Evolutionary conservation across 2,329 filamentous ascomycete genomes (phyloP), one percentile per base, ranked within the genome.

Genomic region (Grosmannia penicillata): DNA sequence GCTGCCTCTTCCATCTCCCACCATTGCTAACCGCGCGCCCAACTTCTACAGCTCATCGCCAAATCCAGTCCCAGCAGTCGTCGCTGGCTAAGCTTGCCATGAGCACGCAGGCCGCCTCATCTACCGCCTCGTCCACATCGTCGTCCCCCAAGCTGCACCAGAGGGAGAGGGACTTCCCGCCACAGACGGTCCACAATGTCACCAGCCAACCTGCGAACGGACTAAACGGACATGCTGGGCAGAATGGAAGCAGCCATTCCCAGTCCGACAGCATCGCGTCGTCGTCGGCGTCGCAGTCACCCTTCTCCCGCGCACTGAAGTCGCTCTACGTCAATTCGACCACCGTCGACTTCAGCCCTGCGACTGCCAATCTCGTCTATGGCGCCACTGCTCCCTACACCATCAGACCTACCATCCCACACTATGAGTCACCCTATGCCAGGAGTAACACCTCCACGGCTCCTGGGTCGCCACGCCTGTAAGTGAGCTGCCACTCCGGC

Each of bases 371-470:
- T 45, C 58, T 64, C 43, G 49, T 61, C 46, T 62, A 62, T 37
- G 45, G 46, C 37, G 44, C 42, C 33, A 39, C 47, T 33, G 37
- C 33, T 22, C 42, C 51, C 15, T 45, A 56, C 30, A 52, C 52
- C 45, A 52, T 55, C 28, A 52, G 53, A 33, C 50, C 51, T 44
- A 46, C 40, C 41, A 42, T 45, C 18, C 42, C 52, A 37, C 42
- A 54, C 27, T 68, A 70, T 38, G 70, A 71, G 47, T 71, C 70
- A 32, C 66, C 69, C 17, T 67, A 70, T 47, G 62, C 68, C 39
- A 64, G 67, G 44, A 75, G 71, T 51, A 62, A 71, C 41, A 64
- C 65, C 14, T 75, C 72, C 7, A 75, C 72, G 28, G 70, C 71
- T 13, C 69, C 71, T 28, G 67, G 58, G 25, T 75, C 72, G 21